phyloP scores from a whole-genome alignment of 192 early-diverging fungal species.

The Allomyces macrogynus region DNA sequence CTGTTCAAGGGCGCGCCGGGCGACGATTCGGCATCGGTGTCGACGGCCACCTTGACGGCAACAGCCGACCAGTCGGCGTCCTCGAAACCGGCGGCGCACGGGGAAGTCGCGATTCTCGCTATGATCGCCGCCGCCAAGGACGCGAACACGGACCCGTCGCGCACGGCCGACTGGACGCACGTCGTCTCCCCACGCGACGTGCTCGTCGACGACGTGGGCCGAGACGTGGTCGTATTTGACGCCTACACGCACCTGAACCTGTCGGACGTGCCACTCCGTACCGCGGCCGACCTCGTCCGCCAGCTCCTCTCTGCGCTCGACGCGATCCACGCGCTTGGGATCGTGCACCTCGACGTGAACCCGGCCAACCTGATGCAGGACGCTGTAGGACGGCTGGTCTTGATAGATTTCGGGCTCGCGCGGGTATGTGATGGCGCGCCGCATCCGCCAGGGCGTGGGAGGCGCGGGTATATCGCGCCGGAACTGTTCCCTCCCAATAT shows the following conservation, averaged over 20 bases:
- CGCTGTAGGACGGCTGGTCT: conserved; percentile 24
- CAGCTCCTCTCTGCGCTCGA: conserved; percentile 15
- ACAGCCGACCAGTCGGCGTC: background rate
- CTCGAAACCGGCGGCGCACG: background rate
- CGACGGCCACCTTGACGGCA: background rate
- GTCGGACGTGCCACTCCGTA: background rate
- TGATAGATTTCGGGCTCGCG: conserved; percentile 61
- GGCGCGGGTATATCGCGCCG: conserved; percentile 52
- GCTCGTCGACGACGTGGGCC: background rate
- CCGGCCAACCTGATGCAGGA: conserved; percentile 42
- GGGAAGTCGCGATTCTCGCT: background rate
- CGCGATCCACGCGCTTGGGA: conserved; percentile 34
- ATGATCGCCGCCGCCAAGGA: background rate
- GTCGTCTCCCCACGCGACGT: background rate
- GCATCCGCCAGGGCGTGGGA: conserved; percentile 39
- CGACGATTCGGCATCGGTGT: background rate
- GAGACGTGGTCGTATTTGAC: background rate
- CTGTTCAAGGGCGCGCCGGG: background rate
- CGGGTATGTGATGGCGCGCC: conserved; percentile 13
- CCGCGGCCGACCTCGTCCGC: background rate
- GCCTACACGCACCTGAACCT: background rate
- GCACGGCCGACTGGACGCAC: background rate
- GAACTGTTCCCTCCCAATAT: conserved; percentile 23
- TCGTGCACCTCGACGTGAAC: conserved; percentile 49
- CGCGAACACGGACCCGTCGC: background rate